A percentile compares a stretch with the other conserved stretches of the same genome.
Conservation (phyloP, 2,329 filamentous ascomycete species). For the Harringtonia lauricola region DNA sequence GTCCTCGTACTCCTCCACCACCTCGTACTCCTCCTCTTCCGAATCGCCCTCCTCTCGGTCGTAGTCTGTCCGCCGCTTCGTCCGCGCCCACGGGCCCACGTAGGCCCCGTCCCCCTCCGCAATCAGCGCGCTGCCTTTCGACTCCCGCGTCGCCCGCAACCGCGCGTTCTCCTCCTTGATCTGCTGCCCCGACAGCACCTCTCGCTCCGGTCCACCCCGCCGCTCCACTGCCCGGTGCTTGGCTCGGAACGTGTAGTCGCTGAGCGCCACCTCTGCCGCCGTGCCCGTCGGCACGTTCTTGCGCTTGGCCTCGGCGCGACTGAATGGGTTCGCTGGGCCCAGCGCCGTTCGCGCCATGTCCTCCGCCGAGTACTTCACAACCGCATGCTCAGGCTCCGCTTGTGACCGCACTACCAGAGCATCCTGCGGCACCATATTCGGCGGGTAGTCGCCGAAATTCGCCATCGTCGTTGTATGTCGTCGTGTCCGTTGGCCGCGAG, state of each 20-base stretch:
- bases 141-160: slow-evolving; percentile 66
- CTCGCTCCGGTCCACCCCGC: slow-evolving; percentile 43
- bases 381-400: slow-evolving; percentile 45
- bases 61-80: slow-evolving; percentile 54
- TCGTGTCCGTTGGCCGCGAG: neutral
- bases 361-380: slow-evolving; percentile 58
- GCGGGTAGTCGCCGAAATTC: slow-evolving; percentile 51
- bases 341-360: slow-evolving; percentile 54
- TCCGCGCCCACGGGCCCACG: slow-evolving; percentile 88
- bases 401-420: slow-evolving; percentile 48
- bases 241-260: slow-evolving; percentile 78
- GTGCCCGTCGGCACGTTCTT: slow-evolving; percentile 78
- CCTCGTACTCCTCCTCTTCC: slow-evolving; percentile 66
- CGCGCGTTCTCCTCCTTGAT: slow-evolving; percentile 61
- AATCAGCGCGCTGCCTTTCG: slow-evolving; percentile 72
- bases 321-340: slow-evolving; percentile 68
- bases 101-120: slow-evolving; percentile 84
- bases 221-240: slow-evolving; percentile 79
- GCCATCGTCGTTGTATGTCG: slow-evolving; percentile 32
- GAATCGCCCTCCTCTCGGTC: slow-evolving; percentile 59
- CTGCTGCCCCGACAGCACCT: slow-evolving; percentile 41
- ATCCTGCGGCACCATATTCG: slow-evolving; percentile 55
- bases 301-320: slow-evolving; percentile 46
- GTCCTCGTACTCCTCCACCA: slow-evolving; percentile 68
- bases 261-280: slow-evolving; percentile 80